phyloP scores from a whole-genome alignment of 768 basidiomycete genomes.

The Macrolepiota fuliginosa region DNA sequence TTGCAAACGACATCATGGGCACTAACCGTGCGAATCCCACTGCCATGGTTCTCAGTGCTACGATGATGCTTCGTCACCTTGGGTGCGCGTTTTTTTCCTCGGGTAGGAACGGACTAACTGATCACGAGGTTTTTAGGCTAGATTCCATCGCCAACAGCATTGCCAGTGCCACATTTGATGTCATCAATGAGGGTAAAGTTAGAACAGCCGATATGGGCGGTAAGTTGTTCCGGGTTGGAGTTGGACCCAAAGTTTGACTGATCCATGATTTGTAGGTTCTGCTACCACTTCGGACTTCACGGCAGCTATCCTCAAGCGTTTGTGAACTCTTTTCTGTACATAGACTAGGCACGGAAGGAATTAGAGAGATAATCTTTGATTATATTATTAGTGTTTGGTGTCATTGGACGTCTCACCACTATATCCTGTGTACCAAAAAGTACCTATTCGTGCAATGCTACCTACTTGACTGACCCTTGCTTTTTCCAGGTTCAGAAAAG shows the following conservation, averaged over 20 bases:
- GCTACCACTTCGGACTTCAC: conserved; percentile 96
- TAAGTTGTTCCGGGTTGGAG: conserved; percentile 34
- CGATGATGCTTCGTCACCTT: conserved; percentile 96
- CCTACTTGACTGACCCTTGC: not conserved
- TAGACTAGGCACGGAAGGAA: conserved; percentile 12
- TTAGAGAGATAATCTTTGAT: conserved; percentile 18
- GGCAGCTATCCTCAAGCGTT: conserved; percentile 81
- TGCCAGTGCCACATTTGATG: conserved; percentile 88
- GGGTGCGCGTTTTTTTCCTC: conserved; percentile 54
- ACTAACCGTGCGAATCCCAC: conserved; percentile 96
- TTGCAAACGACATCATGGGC: conserved; percentile 94
- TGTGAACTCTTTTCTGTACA: conserved; percentile 34
- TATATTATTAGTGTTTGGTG: conserved; percentile 15
- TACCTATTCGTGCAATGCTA: conserved; percentile 14
- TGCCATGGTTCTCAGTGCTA: conserved; percentile 95
- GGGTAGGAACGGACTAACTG: not conserved
- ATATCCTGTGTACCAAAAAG: conserved; percentile 15
- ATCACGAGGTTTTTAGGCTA: conserved; percentile 46
- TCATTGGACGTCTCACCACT: conserved; percentile 5
- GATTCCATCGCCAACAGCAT: conserved; percentile 93
- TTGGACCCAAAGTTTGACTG: conserved; percentile 6
- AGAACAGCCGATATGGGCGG: conserved; percentile 96
- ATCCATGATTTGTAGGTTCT: conserved; percentile 48
- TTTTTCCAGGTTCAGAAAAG: conserved; percentile 12
- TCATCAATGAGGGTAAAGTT: conserved; percentile 85